Conservation (phyloP, 2,329 filamentous ascomycete genomes). For the Clarireedia sp. region DNA sequence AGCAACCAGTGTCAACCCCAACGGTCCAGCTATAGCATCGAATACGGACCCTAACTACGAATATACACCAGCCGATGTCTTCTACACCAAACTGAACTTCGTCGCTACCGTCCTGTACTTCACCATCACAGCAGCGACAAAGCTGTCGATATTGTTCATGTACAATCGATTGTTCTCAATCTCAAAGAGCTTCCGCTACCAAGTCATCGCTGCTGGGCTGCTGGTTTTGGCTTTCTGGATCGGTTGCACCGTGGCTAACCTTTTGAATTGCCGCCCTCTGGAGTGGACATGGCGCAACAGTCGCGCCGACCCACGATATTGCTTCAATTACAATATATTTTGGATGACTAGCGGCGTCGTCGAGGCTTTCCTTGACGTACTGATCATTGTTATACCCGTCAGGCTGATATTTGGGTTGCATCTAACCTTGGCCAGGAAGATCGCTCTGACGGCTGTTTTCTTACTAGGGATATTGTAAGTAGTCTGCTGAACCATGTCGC, state of each 20-base stretch:
- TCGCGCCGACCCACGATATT: background rate
- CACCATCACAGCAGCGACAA: background rate
- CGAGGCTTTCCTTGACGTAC: background rate
- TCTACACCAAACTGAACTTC: slow-evolving; percentile 2
- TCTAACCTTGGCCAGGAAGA: background rate
- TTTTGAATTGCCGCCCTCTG: slow-evolving; percentile 1
- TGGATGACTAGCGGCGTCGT: background rate
- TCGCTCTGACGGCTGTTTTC: background rate
- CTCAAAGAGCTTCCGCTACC: background rate
- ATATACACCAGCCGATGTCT: background rate
- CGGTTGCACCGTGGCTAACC: background rate
- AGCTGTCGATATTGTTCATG: background rate
- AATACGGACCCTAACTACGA: background rate
- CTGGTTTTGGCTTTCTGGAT: background rate
- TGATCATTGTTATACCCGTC: background rate
- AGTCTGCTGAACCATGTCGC: background rate
- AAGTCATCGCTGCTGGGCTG: background rate
- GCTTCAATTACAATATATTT: slow-evolving; percentile 4
- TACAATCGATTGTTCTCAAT: background rate
- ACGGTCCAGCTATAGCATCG: background rate
- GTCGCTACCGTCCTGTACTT: background rate
- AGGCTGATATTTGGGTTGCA: background rate
- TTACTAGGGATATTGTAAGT: background rate
- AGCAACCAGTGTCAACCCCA: slow-evolving; percentile 1
- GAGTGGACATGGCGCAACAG: slow-evolving; percentile 2